Base-by-base conservation (phyloP, 768 basidiomycete species). In the Punctularia strigosozonata region DNA sequence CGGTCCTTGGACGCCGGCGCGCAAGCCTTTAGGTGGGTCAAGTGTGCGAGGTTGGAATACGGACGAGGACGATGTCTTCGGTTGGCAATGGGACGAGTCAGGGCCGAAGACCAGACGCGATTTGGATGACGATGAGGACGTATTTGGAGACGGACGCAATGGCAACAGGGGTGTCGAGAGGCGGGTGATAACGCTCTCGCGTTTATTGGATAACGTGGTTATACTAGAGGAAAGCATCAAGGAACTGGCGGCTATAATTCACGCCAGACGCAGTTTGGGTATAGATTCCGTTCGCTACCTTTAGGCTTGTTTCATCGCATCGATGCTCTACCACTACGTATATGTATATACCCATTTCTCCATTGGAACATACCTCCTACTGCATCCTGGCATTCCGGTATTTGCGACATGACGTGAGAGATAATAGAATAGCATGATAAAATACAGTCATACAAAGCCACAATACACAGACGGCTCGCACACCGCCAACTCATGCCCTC, bases 191-290 rank as follows among this genome's bases (percentile, higher is more conserved):
- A 88, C 84, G 6, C 64, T 98, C 38, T 90, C 87, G 32, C 78
- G 73, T 45, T 56, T 97, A 40, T 62, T 97, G 55, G 94, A 97
- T 55, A 97, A 97, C 52, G 82, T 92, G 22, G 90, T 98, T 22
- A 79, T 97, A 28, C 55, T 98, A 45, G 94, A 97, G 59, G 94
- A 97, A 58, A 83, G 80, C 44, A 82, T 97, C 52, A 97, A 97
- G 61, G 94, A 98, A 57, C 63, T 91, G 24, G 77, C 77, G 12
- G 85, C 87, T 12, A 80, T 90, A 46, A 73, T 91, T 37, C 80
- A 87, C 58, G 87, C 85, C 13, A 66, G 89, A 42, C 65, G 85
- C 44, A 80, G 77, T 58, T 59, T 92, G 38, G 90, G 90, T 6
- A 83, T 92, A 44, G 89, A 92, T 59, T 67, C 76, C 18, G 59